Evolutionary conservation across 345 rosid species (phyloP).

Genomic region (Syzygium oleosum): DNA sequence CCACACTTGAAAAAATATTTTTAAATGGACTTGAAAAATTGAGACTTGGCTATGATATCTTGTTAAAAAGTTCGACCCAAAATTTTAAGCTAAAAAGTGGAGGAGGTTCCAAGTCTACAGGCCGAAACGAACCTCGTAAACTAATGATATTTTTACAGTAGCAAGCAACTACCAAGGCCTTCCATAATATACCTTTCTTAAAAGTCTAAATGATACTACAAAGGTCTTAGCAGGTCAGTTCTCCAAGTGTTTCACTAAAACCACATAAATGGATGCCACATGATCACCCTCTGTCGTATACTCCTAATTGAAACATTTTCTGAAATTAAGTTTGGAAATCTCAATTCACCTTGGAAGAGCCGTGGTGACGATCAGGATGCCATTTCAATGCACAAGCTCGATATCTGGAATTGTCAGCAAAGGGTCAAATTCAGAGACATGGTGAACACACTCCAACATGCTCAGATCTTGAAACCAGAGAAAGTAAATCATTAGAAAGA

Average conservation of each 20-base stretch:
- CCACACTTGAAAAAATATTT: background rate
- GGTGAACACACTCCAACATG: background rate
- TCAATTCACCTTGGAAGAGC: conserved; percentile 60
- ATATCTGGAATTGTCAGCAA: conserved; percentile 32
- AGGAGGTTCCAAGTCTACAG: background rate
- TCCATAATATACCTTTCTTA: background rate
- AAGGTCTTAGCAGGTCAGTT: background rate
- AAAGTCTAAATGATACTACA: background rate
- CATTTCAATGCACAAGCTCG: conserved; percentile 82
- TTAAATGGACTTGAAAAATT: background rate
- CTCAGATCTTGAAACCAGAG: background rate
- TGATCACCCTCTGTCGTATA: background rate
- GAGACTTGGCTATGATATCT: background rate
- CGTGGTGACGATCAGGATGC: conserved; percentile 93
- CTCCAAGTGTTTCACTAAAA: background rate
- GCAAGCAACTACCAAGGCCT: background rate
- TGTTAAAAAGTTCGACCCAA: background rate
- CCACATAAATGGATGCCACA: background rate
- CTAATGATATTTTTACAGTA: background rate
- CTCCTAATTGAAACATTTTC: background rate
- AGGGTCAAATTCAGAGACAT: background rate
- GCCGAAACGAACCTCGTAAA: background rate
- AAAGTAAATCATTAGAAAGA: background rate
- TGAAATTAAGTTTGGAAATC: background rate
- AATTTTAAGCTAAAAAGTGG: background rate